phyloP scores from a whole-genome alignment of 805 yeast species.

The Maudiozyma serrabonitensis region DNA sequence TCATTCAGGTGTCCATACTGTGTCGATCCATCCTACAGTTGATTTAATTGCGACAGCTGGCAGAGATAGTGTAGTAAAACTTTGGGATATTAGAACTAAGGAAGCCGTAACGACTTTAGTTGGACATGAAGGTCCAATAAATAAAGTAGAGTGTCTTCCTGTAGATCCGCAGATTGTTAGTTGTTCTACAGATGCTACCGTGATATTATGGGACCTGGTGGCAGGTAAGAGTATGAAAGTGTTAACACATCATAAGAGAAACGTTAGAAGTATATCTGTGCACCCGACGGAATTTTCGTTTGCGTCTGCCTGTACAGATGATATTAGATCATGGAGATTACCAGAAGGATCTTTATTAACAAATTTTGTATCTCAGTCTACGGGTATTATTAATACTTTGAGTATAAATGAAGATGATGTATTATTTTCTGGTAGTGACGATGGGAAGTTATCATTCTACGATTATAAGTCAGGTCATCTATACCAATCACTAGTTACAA shows the following conservation, averaged over 20 bases:
- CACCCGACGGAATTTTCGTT: constrained; percentile 67
- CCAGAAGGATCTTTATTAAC: constrained; percentile 71
- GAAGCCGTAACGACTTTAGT: constrained; percentile 62
- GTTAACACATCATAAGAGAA: constrained; percentile 75
- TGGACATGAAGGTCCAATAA: constrained; percentile 75
- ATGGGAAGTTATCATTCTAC: constrained; percentile 67
- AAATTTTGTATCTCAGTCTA: constrained; percentile 32
- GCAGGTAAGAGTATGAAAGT: constrained; percentile 65
- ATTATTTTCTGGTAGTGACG: constrained; percentile 73
- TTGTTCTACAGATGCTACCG: constrained; percentile 75
- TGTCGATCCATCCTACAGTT: constrained; percentile 79
- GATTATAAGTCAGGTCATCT: constrained; percentile 67
- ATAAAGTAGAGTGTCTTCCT: constrained; percentile 54
- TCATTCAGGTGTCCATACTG: constrained; percentile 74
- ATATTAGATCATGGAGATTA: constrained; percentile 72
- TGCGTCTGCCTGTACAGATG: constrained; percentile 73
- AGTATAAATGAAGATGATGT: constrained; percentile 51
- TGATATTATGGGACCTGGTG: constrained; percentile 78
- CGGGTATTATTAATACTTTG: constrained; percentile 56
- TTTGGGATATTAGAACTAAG: constrained; percentile 89
- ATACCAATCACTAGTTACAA: constrained; percentile 45
- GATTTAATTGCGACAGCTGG: constrained; percentile 82
- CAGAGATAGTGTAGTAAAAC: constrained; percentile 72
- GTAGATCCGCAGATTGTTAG: constrained; percentile 82
- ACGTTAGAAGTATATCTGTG: constrained; percentile 62